phyloP scores from a whole-genome alignment of 345 rosid species.

The Melaleuca quinquenervia region DNA sequence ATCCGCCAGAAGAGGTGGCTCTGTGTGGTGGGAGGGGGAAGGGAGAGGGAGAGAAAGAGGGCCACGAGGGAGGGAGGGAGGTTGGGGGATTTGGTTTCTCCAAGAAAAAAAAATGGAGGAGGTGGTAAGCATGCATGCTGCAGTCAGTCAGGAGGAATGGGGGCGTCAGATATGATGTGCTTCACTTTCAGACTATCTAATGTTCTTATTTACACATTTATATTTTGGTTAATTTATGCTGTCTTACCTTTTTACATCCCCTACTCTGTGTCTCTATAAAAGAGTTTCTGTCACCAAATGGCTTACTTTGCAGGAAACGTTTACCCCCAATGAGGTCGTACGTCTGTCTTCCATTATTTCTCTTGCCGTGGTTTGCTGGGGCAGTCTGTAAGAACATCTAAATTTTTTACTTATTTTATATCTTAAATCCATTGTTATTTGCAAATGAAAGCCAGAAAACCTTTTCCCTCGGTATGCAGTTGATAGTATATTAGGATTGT shows the following conservation, averaged over 20 bases:
- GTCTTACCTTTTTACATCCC: background rate
- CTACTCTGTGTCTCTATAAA: background rate
- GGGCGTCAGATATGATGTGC: background rate
- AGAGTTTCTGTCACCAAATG: background rate
- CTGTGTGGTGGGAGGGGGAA: background rate
- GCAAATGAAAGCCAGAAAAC: background rate
- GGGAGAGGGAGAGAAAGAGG: background rate
- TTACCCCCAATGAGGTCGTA: slow-evolving; percentile 72
- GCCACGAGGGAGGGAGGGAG: background rate
- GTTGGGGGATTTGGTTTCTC: background rate
- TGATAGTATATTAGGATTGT: background rate
- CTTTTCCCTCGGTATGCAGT: background rate
- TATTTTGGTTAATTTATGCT: background rate
- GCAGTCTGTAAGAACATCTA: slow-evolving; percentile 48
- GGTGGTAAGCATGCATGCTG: background rate
- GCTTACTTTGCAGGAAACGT: slow-evolving; percentile 50
- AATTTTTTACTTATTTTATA: background rate
- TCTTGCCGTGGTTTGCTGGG: slow-evolving; percentile 65
- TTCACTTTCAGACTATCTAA: background rate
- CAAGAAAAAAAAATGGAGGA: background rate
- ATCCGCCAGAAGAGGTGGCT: background rate
- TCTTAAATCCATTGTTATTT: background rate
- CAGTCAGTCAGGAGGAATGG: background rate
- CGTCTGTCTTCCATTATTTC: slow-evolving; percentile 56
- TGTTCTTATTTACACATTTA: background rate